A percentile compares a stretch with the other conserved stretches of the same genome.
Evolutionary conservation across 768 basidiomycete species (phyloP).

Genomic region (Favolaschia claudopus): DNA sequence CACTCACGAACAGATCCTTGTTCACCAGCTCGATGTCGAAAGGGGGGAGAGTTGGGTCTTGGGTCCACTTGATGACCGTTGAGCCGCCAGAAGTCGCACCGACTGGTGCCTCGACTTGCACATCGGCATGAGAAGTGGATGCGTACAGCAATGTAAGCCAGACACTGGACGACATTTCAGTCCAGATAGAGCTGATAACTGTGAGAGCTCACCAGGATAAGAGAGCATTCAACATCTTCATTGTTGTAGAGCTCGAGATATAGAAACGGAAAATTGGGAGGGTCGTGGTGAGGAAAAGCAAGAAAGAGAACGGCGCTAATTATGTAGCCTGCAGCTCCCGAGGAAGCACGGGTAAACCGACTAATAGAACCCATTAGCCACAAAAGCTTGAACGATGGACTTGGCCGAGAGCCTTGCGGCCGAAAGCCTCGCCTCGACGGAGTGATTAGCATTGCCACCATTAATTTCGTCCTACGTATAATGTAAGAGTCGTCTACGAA

Average conservation of each 20-base stretch:
- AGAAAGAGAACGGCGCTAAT: not conserved
- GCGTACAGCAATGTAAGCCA: not conserved
- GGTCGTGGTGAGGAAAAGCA: not conserved
- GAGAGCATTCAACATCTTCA: constrained; percentile 10
- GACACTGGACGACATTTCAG: too few relatives aligned
- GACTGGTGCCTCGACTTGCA: not conserved
- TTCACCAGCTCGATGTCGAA: constrained; percentile 15
- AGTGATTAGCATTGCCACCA: too few relatives aligned
- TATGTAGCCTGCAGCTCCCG: constrained; percentile 14
- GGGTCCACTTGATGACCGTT: constrained; percentile 4
- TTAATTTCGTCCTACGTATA: too few relatives aligned
- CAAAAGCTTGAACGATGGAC: not conserved
- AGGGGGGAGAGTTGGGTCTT: not conserved
- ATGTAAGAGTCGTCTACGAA: not conserved
- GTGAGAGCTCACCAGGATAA: constrained; percentile 4
- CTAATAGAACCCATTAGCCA: too few relatives aligned
- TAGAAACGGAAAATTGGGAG: too few relatives aligned
- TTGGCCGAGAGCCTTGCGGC: too few relatives aligned
- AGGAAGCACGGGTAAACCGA: constrained; percentile 18
- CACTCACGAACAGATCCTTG: constrained; percentile 2
- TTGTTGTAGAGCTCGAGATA: too few relatives aligned
- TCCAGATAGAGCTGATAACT: too few relatives aligned
- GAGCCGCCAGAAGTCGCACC: not conserved
- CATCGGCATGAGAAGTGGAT: not conserved
- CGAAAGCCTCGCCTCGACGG: too few relatives aligned